Base-by-base conservation (phyloP, 106 monocot species). In the Dendrobium chrysotoxum region DNA sequence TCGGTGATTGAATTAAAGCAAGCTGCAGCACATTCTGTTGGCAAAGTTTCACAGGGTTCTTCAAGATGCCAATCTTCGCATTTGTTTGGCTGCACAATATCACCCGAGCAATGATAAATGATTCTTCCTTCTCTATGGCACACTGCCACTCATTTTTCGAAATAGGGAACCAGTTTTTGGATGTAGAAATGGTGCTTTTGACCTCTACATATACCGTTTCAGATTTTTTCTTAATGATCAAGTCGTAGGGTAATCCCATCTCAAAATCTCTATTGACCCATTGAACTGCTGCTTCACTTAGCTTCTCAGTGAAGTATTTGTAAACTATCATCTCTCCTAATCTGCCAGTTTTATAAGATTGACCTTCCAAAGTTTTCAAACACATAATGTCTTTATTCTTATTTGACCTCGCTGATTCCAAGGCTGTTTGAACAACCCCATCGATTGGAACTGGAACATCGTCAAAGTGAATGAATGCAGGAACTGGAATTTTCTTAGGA, bases 221-320 rank as follows among this genome's bases (percentile, higher is more conserved):
- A 15, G 16, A 53, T 50, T 72, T 82, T 4, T 85, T 78, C 26
- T 77, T 80, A 39, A 90, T 79, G 28, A 85, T 65, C 80, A 90
- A 72, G 76, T 90, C 90, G 42, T 90, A 90, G 0, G 90, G 90
- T n/a, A 87, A 53, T 21, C 90, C 87, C 28, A 85, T 90, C 83
- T 90, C 90, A 30, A 47, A 18, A 13, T 85, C 83, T 76, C 79
- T 45, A 61, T 87, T 90, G 10, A 87, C 80, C 90, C 90, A 90
- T 39, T 70, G 85, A 40, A 90, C 90, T 40, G 73, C 28, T 4
- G 42, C 61, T 16, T 55, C 0, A 75, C 80, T 58, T 25, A 84
- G 50, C 67, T 87, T 90, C 68, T 90, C 79, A 13, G 54, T 21
- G 76, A 90, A 87, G 75, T 85, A 87, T 50, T 81, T 81, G 50